Percentiles rank a stretch among this genome's conserved stretches.
phyloP scores from a whole-genome alignment of 441 rosid genomes.

The Francoa sonchifolia region DNA sequence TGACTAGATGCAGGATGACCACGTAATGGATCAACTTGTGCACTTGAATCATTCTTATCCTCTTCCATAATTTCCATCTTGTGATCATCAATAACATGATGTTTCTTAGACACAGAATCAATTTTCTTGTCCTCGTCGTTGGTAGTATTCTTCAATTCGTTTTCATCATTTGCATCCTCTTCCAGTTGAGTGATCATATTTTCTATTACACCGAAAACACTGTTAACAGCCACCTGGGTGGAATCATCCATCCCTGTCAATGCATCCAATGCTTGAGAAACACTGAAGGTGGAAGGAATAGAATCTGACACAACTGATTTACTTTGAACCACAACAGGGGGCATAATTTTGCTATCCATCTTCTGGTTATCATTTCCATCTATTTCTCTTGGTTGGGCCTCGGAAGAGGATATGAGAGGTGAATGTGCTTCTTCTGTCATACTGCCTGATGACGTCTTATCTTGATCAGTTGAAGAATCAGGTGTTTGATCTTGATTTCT shows the following conservation, averaged over 20 bases:
- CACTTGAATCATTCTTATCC: slow-evolving; percentile 15
- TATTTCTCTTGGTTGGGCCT: slow-evolving; percentile 35
- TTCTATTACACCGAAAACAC: slow-evolving; percentile 91
- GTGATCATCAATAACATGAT: slow-evolving; percentile 8
- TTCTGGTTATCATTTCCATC: slow-evolving; percentile 40
- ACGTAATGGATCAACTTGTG: slow-evolving; percentile 16
- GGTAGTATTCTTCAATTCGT: slow-evolving; percentile 18
- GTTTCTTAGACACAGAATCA: slow-evolving; percentile 14
- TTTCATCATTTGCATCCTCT: slow-evolving; percentile 37
- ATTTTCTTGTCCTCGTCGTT: slow-evolving; percentile 19
- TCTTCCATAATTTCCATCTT: slow-evolving; percentile 10
- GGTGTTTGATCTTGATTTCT: slow-evolving; percentile 32
- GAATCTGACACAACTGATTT: slow-evolving; percentile 28
- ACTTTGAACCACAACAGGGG: slow-evolving; percentile 34
- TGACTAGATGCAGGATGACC: slow-evolving; percentile 13
- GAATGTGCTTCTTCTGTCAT: slow-evolving; percentile 29
- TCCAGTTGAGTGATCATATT: slow-evolving; percentile 74
- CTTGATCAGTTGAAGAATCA: slow-evolving; percentile 38
- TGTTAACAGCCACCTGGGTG: slow-evolving; percentile 93
- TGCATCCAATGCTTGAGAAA: slow-evolving; percentile 79
- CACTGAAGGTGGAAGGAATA: slow-evolving; percentile 36
- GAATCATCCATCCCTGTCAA: slow-evolving; percentile 93
- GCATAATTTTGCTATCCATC: slow-evolving; percentile 30
- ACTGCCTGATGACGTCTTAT: slow-evolving; percentile 25
- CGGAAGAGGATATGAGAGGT: slow-evolving; percentile 31